phyloP scores from a whole-genome alignment of 2,329 filamentous ascomycete genomes.

The Boeremia lycopersici region DNA sequence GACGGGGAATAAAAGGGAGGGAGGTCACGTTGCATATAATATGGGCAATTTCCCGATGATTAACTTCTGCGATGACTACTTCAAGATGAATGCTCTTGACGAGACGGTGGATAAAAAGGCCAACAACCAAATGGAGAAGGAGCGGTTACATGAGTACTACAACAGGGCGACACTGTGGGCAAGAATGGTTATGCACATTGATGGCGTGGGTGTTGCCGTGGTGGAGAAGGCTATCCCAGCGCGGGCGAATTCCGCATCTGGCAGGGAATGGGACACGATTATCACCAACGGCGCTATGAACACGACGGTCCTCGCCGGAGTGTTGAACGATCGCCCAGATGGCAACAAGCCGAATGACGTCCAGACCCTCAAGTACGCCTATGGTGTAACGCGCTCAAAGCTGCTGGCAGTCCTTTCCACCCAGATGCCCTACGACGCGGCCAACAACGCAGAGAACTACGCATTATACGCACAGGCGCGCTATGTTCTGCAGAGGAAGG shows the following conservation, averaged over 20 bases:
- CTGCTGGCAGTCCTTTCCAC: conserved; percentile 38
- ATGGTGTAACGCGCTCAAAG: conserved; percentile 42
- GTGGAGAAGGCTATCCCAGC: conserved; percentile 27
- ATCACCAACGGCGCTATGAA: conserved; percentile 36
- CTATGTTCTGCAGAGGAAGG: conserved; percentile 36
- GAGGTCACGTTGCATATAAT: conserved; percentile 41
- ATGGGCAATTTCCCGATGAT: conserved; percentile 45
- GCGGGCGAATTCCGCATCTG: conserved; percentile 22
- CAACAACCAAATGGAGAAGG: conserved; percentile 29
- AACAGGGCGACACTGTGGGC: conserved; percentile 45
- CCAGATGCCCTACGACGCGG: conserved; percentile 40
- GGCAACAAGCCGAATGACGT: conserved; percentile 24
- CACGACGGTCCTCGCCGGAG: conserved; percentile 41
- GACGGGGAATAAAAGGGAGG: conserved; percentile 35
- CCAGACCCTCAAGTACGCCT: conserved; percentile 40
- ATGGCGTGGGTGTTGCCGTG: conserved; percentile 35
- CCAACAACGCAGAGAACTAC: conserved; percentile 45
- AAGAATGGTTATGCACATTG: conserved; percentile 44
- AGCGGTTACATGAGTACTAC: conserved; percentile 39
- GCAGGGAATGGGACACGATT: conserved; percentile 28
- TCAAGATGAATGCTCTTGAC: conserved; percentile 33
- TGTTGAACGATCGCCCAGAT: conserved; percentile 34
- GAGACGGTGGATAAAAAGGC: conserved; percentile 32
- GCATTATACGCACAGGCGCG: conserved; percentile 41
- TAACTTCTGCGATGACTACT: conserved; percentile 42